A percentile compares a stretch with the other conserved stretches of the same genome.
Conservation (phyloP, 2,329 filamentous ascomycete genomes). For the Ceratocystis cubensis region DNA sequence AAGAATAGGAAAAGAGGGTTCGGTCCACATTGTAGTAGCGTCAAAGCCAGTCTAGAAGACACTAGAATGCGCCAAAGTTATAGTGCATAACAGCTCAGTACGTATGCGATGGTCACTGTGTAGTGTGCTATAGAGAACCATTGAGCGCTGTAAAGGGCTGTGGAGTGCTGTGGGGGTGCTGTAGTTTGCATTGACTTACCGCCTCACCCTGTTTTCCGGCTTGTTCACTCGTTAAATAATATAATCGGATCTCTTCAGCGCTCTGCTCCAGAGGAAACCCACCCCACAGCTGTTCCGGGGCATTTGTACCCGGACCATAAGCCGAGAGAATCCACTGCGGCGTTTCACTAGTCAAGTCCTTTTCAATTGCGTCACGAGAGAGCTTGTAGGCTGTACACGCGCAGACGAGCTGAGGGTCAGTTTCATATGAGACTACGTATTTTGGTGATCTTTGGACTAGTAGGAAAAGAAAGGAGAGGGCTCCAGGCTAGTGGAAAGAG, state of each 20-base stretch:
- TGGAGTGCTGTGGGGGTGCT: neutral
- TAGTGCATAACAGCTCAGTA: too few relatives aligned
- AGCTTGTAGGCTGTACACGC: constrained; percentile 37
- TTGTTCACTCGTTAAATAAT: constrained; percentile 50
- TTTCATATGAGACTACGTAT: constrained; percentile 1
- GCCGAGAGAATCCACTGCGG: constrained; percentile 79
- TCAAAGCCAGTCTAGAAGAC: too few relatives aligned
- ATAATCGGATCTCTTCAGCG: constrained; percentile 72
- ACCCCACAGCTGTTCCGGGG: constrained; percentile 73
- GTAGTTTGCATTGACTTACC: constrained; percentile 28
- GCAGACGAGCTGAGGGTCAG: neutral
- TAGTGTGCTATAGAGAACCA: too few relatives aligned
- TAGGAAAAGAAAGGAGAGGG: constrained; percentile 6
- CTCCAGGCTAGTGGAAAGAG: neutral
- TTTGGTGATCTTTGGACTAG: neutral
- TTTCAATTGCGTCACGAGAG: constrained; percentile 45
- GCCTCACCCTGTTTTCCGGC: constrained; percentile 46
- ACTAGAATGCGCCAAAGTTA: too few relatives aligned
- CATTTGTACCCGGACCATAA: constrained; percentile 66
- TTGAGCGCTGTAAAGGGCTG: too few relatives aligned
- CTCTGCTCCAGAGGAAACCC: constrained; percentile 70
- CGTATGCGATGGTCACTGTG: too few relatives aligned
- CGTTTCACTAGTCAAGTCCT: constrained; percentile 56
- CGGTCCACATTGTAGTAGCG: too few relatives aligned
- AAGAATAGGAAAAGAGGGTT: constrained; percentile 12